Evolutionary conservation across 2,329 filamentous ascomycete genomes (phyloP).

Genomic region (Beauveria scarabaeidicola): DNA sequence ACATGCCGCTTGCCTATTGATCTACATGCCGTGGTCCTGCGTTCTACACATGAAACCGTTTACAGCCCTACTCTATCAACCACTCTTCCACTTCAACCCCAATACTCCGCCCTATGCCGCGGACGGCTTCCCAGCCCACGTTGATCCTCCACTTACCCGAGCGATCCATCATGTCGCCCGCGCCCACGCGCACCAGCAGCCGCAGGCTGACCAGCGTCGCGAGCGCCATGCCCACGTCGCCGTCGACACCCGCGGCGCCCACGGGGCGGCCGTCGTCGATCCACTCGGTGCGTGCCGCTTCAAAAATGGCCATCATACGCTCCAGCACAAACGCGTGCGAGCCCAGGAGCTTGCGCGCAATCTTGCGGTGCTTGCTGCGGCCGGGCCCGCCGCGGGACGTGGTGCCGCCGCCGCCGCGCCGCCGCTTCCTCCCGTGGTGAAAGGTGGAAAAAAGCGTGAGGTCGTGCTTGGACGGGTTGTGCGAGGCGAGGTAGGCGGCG

Average conservation of each 20-base stretch:
- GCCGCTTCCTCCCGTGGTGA: slow-evolving; percentile 43
- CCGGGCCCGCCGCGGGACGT: slow-evolving; percentile 20
- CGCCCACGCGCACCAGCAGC: slow-evolving; percentile 58
- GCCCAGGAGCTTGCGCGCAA: slow-evolving; percentile 67
- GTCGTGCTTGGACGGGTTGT: slow-evolving; percentile 69
- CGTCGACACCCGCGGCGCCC: slow-evolving; percentile 33
- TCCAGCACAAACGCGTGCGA: slow-evolving; percentile 71
- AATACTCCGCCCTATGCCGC: slow-evolving; percentile 61
- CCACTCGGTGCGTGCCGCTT: slow-evolving; percentile 54
- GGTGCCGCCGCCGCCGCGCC: slow-evolving; percentile 37
- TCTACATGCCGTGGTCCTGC: background rate
- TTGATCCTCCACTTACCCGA: slow-evolving; percentile 70
- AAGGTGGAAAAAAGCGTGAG: slow-evolving; percentile 67
- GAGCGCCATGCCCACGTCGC: slow-evolving; percentile 55
- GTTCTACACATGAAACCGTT: background rate
- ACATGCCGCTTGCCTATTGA: background rate
- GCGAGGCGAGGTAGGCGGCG: slow-evolving; percentile 72
- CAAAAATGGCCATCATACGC: slow-evolving; percentile 69
- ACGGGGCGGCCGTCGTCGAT: slow-evolving; percentile 22
- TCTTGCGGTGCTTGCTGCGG: slow-evolving; percentile 55
- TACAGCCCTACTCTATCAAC: slow-evolving; percentile 49
- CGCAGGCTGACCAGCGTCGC: slow-evolving; percentile 65
- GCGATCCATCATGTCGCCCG: slow-evolving; percentile 57
- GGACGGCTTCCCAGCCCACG: slow-evolving; percentile 68
- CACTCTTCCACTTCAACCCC: slow-evolving; percentile 75